Conservation (phyloP, 768 basidiomycete species). For the Trametes meyenii region DNA sequence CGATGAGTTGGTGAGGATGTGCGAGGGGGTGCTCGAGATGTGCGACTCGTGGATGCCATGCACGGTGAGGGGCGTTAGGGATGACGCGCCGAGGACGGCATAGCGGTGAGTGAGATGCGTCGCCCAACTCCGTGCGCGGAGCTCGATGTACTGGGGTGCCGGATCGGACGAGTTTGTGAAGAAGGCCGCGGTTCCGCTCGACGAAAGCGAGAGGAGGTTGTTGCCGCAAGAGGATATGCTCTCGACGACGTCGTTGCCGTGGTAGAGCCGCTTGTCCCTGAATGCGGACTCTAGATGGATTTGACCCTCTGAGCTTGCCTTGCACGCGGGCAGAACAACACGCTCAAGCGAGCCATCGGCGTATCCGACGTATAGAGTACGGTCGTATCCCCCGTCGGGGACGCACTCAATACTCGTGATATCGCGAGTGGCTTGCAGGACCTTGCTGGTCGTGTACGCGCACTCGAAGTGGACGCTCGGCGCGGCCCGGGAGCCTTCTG, state of each 20-base stretch:
- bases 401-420: constrained; percentile 36
- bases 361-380: constrained; percentile 34
- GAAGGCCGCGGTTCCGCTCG: constrained; percentile 52
- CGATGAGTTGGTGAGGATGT: constrained; percentile 46
- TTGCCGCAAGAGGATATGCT: constrained; percentile 51
- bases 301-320: constrained; percentile 15
- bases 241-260: constrained; percentile 55
- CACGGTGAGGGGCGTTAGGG: constrained; percentile 58
- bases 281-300: constrained; percentile 24
- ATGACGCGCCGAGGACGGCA: constrained; percentile 70
- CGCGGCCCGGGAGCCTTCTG: constrained; percentile 9
- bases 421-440: constrained; percentile 32
- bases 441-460: constrained; percentile 28
- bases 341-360: constrained; percentile 43
- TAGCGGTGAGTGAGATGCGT: constrained; percentile 59
- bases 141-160: constrained; percentile 39
- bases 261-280: constrained; percentile 32
- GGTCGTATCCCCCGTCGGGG: constrained; percentile 30
- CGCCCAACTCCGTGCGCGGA: constrained; percentile 63
- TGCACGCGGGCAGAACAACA: constrained; percentile 39
- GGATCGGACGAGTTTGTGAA: constrained; percentile 33
- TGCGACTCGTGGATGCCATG: constrained; percentile 53
- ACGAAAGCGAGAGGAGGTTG: constrained; percentile 58
- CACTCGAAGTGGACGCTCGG: constrained; percentile 32
- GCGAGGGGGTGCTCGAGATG: constrained; percentile 50